Conservation (phyloP, 2,329 filamentous ascomycete species). For the Metarhizium robertsii region DNA sequence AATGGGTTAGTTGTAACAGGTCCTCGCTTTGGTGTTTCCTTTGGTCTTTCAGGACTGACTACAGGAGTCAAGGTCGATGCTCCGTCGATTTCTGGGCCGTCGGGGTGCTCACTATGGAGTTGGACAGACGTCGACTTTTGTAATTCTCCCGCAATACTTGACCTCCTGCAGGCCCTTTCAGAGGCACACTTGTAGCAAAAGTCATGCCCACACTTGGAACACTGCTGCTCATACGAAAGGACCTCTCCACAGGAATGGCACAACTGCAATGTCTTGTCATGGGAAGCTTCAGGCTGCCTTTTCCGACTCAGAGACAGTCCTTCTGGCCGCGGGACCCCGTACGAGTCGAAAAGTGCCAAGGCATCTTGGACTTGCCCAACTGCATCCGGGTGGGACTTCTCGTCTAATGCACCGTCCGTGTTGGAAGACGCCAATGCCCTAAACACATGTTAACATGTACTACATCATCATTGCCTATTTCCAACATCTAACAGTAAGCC, state of each 20-base stretch:
- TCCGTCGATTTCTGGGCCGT: too few species aligned
- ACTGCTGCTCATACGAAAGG: slow-evolving; percentile 28
- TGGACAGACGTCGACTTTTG: neutral
- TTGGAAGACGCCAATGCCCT: neutral
- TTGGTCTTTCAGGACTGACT: slow-evolving; percentile 1
- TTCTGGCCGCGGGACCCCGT: slow-evolving; percentile 34
- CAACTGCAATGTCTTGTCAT: slow-evolving; percentile 22
- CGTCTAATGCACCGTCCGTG: neutral
- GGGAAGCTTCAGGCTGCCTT: slow-evolving; percentile 10
- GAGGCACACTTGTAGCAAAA: slow-evolving; percentile 38
- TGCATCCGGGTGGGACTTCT: slow-evolving; percentile 19
- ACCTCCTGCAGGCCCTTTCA: slow-evolving; percentile 14
- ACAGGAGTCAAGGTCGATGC: too few species aligned
- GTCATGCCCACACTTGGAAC: slow-evolving; percentile 39
- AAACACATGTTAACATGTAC: neutral
- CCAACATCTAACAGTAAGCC: neutral
- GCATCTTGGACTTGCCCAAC: slow-evolving; percentile 31
- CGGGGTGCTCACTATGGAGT: neutral
- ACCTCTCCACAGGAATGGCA: slow-evolving; percentile 42
- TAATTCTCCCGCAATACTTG: neutral
- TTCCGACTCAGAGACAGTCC: slow-evolving; percentile 34
- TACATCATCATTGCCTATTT: neutral
- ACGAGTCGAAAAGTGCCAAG: slow-evolving; percentile 36
- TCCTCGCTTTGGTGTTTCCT: slow-evolving; percentile 2
- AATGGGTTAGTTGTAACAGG: slow-evolving; percentile 22